Conservation (phyloP, 495 filamentous ascomycete species). For the Cercophora newfieldiana region DNA sequence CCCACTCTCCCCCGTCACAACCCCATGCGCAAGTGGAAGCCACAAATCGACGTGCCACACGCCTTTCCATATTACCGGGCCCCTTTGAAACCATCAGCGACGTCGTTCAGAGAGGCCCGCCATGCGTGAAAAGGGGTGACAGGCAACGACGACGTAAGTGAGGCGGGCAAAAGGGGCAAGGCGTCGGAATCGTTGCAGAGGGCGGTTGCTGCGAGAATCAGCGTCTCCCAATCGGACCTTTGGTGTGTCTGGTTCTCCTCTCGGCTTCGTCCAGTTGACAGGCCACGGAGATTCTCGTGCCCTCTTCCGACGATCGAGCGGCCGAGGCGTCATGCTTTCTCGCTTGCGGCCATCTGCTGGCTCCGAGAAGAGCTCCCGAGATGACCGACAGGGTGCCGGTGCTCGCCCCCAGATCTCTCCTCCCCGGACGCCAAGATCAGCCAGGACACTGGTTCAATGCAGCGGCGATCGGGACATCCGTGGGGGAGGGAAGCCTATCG, state of each 20-base stretch:
- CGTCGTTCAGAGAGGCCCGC: neutral
- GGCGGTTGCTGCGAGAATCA: neutral
- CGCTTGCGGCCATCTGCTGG: constrained; percentile 16
- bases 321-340: constrained; percentile 11
- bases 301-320: constrained; percentile 9
- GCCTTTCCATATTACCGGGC: constrained; percentile 15
- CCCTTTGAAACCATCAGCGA: constrained; percentile 17
- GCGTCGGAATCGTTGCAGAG: neutral
- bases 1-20: constrained; percentile 13
- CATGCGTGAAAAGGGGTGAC: neutral
- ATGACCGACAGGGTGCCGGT: constrained; percentile 14
- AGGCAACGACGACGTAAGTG: neutral
- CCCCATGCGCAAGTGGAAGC: constrained; percentile 15
- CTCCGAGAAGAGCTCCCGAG: constrained; percentile 14
- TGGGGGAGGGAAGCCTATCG: constrained; percentile 28
- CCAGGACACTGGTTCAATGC: constrained; percentile 15
- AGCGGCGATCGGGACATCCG: constrained; percentile 27
- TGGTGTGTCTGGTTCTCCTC: neutral
- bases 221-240: constrained; percentile 13
- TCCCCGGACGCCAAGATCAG: constrained; percentile 12
- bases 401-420: constrained; percentile 7
- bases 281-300: constrained; percentile 1
- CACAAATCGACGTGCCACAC: constrained; percentile 17
- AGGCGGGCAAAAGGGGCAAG: neutral
- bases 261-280: neutral